A percentile compares a stretch with the other conserved stretches of the same genome.
Conservation (phyloP, 1,139 yeast genomes). For the Kluyveromyces sp. region DNA sequence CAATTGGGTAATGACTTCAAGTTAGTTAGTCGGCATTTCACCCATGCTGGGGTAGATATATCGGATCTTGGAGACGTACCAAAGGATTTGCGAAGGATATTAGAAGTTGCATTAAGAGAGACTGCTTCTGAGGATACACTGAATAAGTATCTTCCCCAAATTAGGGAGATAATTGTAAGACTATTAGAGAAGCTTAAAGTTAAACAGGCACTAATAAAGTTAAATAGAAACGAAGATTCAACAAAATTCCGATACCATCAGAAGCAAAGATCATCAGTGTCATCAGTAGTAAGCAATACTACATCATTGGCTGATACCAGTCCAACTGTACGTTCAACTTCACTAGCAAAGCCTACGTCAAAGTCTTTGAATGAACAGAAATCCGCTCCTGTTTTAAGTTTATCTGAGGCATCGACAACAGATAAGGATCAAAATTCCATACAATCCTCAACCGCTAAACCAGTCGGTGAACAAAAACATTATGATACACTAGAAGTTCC, state of each 20-base stretch:
- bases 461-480: not conserved
- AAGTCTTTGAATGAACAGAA: not conserved
- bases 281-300: not conserved
- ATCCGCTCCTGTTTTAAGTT: no score
- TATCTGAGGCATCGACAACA: no score
- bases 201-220: slow-evolving; percentile 53
- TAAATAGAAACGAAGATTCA: slow-evolving; percentile 17
- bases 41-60: slow-evolving; percentile 60
- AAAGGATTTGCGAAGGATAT: slow-evolving; percentile 55
- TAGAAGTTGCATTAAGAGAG: slow-evolving; percentile 83
- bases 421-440: no score
- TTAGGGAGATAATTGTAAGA: slow-evolving; percentile 79
- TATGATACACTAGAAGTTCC: not conserved
- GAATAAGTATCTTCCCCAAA: slow-evolving; percentile 74
- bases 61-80: slow-evolving; percentile 76
- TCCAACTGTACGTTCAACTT: slow-evolving; percentile 4
- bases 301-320: slow-evolving; percentile 4
- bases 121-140: slow-evolving; percentile 78
- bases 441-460: no score
- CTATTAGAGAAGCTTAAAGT: slow-evolving; percentile 72
- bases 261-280: not conserved
- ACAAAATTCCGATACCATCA: not conserved
- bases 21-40: slow-evolving; percentile 69
- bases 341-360: not conserved
- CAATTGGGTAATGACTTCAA: slow-evolving; percentile 90